These are phyloP conservation scores for Flaveria linearis DNA, from an alignment of 129 eudicot genomes.

Conservation along the genomic window DNA sequence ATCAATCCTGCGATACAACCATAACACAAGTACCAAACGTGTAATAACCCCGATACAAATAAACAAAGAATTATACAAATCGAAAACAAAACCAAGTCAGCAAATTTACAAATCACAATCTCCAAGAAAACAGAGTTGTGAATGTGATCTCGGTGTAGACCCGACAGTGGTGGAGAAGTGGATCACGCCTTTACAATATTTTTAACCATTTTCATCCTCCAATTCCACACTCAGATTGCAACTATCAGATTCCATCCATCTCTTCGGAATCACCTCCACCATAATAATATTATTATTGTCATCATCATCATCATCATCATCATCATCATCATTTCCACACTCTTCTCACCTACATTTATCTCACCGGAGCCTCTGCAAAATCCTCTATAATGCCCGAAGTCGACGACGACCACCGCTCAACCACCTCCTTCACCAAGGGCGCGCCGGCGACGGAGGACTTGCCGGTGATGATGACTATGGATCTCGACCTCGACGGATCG, in stretches of 20 bases:
- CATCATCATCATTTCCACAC: neutral
- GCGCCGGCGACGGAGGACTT: slow-evolving; percentile 9
- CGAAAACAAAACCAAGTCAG: neutral
- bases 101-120: neutral
- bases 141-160: slow-evolving; percentile 27
- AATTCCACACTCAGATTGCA: slow-evolving; percentile 12
- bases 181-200: slow-evolving; percentile 30
- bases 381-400: slow-evolving; percentile 29
- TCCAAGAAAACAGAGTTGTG: slow-evolving; percentile 1
- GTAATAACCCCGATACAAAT: no score
- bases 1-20: no score
- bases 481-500: slow-evolving; percentile 72
- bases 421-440: slow-evolving; percentile 10
- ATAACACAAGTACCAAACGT: no score
- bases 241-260: slow-evolving; percentile 35
- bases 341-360: neutral
- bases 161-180: slow-evolving; percentile 37
- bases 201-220: slow-evolving; percentile 18
- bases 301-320: no score
- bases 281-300: neutral
- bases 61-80: no score
- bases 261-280: slow-evolving; percentile 33
- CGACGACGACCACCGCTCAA: slow-evolving; percentile 26
- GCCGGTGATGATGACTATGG: slow-evolving; percentile 58
- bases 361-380: neutral